Evolutionary conservation across 306 rosid genomes (phyloP), one percentile per base, ranked within the genome.

Genomic region (Sicyos baderoa): DNA sequence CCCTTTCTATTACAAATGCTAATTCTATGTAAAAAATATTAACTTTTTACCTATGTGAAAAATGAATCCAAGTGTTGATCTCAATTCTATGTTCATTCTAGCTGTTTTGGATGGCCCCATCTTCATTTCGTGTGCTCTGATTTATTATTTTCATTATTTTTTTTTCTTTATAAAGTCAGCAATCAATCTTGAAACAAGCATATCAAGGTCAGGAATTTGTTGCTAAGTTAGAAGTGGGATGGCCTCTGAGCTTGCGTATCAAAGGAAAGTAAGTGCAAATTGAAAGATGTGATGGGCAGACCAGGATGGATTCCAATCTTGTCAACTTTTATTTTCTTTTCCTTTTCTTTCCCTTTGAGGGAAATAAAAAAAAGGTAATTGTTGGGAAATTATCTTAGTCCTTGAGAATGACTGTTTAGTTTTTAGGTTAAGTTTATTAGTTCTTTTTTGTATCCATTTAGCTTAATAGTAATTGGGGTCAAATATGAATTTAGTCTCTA

Each of bases 181-280:
- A 17, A 52, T n/a, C 22, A 17, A 21, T 52, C 54, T 50, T 50
- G 54, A 51, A 51, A 51, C 55, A 17, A 51, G 22, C 55, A 51
- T 16, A n/a, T n/a, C 55, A 51, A 53, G 14, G 19, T 15, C 19
- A 15, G 19, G 54, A 58, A 7, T 58, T 58, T n/a, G 44, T 58
- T 58, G 9, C 19, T 12, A 17, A 32, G 54, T 44, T 65, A 40
- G 13, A 65, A 23, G 0, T 19, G 70, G 4, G 70, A 65, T 42
- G 53, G n/a, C 54, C 70, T 42, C 37, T 21, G 70, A 17, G 12
- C 40, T 66, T 65, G 21, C 17, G 23, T 15, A 22, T 47, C 56
- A 14, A 22, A 18, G 55, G 71, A 66, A 66, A 66, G 71, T 23
- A 66, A 47, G 18, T 66, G 55, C 71, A 66, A 47, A 1, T 66